Conservation (phyloP, 768 basidiomycete genomes). For the Cyclocybe cylindracea region DNA sequence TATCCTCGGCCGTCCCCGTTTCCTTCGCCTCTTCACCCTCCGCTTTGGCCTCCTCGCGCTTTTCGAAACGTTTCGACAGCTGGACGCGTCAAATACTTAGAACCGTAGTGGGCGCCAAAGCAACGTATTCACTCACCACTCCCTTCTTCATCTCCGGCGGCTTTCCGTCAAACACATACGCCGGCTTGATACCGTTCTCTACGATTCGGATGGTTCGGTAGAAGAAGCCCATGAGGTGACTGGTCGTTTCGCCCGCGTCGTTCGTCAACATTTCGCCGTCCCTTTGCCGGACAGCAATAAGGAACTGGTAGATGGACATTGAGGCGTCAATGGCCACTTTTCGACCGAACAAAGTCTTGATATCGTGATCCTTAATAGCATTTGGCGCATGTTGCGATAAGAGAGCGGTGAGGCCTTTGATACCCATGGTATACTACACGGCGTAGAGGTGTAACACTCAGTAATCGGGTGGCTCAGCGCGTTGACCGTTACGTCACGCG, state of each 20-base stretch:
- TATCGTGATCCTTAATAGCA: conserved; percentile 89
- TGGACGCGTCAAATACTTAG: conserved; percentile 31
- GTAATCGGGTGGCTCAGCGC: conserved; percentile 6
- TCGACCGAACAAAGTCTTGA: conserved; percentile 95
- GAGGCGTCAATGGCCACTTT: conserved; percentile 99
- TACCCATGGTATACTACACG: conserved; percentile 62
- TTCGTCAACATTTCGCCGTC: conserved; percentile 97
- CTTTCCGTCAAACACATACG: conserved; percentile 98
- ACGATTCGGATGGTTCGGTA: conserved; percentile 97
- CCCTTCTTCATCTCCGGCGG: conserved; percentile 97
- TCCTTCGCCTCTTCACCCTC: conserved; percentile 97
- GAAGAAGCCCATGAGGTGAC: conserved; percentile 99
- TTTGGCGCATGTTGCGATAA: conserved; percentile 89
- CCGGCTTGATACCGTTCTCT: conserved; percentile 97
- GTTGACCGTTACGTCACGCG: conserved; percentile 22
- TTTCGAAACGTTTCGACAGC: conserved; percentile 96
- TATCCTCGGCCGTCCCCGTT: conserved; percentile 88
- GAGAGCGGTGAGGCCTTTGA: conserved; percentile 92
- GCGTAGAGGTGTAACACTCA: conserved; percentile 1
- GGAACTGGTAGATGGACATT: conserved; percentile 96
- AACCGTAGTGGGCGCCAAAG: neutral
- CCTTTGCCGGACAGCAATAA: conserved; percentile 94
- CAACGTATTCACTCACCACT: conserved; percentile 64
- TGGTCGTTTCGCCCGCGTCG: conserved; percentile 97
- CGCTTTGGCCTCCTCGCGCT: conserved; percentile 89